Percentiles rank a stretch among this genome's conserved stretches.
phyloP scores from a whole-genome alignment of 805 yeast genomes.

The Metschnikowia cerradonensis region DNA sequence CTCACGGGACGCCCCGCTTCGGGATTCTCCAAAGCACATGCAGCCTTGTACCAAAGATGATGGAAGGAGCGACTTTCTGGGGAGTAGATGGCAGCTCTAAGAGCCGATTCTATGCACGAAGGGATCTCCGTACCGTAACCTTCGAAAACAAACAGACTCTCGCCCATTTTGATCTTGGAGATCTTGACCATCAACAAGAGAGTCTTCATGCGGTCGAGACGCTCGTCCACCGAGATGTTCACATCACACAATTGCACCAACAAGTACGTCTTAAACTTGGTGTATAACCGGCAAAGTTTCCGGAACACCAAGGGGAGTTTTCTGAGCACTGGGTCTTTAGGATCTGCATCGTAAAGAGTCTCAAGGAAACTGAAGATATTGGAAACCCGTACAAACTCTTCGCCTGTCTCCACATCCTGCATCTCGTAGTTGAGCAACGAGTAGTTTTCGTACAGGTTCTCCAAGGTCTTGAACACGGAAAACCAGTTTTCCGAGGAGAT shows the following conservation, averaged over 20 bases:
- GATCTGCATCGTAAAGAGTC: constrained; percentile 48
- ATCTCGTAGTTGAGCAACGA: constrained; percentile 55
- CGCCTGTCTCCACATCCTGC: constrained; percentile 38
- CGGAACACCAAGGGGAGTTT: constrained; percentile 68
- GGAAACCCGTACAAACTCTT: constrained; percentile 56
- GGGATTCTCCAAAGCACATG: constrained; percentile 24
- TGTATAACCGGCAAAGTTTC: constrained; percentile 62
- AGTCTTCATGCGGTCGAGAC: constrained; percentile 67
- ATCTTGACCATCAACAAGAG: constrained; percentile 63
- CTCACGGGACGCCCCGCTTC: constrained; percentile 2
- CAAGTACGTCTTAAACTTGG: constrained; percentile 61
- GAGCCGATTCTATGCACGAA: constrained; percentile 78
- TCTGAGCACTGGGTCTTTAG: constrained; percentile 30
- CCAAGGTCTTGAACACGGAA: constrained; percentile 66
- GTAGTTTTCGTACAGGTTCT: constrained; percentile 57
- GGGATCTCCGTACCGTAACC: constrained; percentile 49
- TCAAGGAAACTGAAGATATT: constrained; percentile 71
- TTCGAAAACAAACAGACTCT: constrained; percentile 38
- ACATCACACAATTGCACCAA: constrained; percentile 61
- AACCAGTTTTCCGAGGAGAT: constrained; percentile 75
- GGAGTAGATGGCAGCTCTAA: constrained; percentile 66
- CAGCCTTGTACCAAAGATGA: constrained; percentile 64
- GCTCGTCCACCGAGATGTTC: constrained; percentile 49
- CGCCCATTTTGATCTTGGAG: constrained; percentile 61
- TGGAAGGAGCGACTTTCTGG: constrained; percentile 77